These are phyloP conservation scores for Linum tenue DNA, from an alignment of 345 rosid species.

Conservation along the genomic window DNA sequence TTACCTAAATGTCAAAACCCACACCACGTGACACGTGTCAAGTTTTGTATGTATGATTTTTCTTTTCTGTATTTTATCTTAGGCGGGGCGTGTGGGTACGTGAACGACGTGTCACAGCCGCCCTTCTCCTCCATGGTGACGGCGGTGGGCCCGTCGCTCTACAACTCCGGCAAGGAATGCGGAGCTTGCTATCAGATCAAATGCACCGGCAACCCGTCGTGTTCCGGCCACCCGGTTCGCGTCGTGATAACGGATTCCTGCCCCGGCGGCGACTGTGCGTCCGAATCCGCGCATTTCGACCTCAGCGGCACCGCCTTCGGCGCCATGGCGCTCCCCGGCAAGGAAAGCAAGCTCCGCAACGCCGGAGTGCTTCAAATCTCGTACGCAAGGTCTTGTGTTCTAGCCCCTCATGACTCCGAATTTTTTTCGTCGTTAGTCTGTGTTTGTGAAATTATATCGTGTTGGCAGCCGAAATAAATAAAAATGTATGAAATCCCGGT, in stretches of 20 bases:
- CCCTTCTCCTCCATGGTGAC: conserved; percentile 43
- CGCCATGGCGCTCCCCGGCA: conserved; percentile 37
- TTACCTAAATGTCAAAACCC: neutral
- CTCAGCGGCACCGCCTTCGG: conserved; percentile 43
- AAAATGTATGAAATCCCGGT: too few species aligned
- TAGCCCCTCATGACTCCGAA: neutral
- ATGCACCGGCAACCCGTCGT: conserved; percentile 32
- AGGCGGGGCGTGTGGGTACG: conserved; percentile 57
- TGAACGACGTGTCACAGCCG: conserved; percentile 24
- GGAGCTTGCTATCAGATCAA: conserved; percentile 49
- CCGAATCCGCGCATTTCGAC: conserved; percentile 42
- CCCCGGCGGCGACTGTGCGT: conserved; percentile 30
- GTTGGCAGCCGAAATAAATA: too few species aligned
- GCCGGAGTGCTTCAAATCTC: conserved; percentile 33
- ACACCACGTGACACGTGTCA: too few species aligned
- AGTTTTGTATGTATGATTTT: neutral
- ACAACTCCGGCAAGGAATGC: conserved; percentile 40
- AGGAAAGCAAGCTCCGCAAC: conserved; percentile 26
- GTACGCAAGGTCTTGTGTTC: conserved; percentile 22
- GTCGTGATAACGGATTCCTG: conserved; percentile 46
- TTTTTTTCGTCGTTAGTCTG: neutral
- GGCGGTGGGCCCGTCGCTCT: conserved; percentile 36
- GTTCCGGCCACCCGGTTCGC: conserved; percentile 33
- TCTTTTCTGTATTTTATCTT: conserved; percentile 4
- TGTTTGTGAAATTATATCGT: neutral